Conservation (phyloP, 768 basidiomycete species). For the Saitozyma podzolica region DNA sequence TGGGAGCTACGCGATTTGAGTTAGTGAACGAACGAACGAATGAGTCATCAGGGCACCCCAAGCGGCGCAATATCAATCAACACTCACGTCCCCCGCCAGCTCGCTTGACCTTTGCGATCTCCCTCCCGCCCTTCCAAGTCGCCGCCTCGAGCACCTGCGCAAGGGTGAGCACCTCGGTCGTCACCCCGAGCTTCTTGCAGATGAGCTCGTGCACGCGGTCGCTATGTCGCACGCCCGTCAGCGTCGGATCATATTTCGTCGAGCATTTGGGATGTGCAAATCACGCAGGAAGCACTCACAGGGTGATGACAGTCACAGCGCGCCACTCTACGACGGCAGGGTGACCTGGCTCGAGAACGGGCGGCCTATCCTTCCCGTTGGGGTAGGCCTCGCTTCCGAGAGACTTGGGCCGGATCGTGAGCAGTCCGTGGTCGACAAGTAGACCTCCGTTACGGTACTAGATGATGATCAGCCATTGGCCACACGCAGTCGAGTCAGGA, state of each 20-base stretch:
- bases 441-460: conserved; percentile 90
- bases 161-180: conserved; percentile 63
- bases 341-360: conserved; percentile 66
- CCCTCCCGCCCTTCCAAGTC: conserved; percentile 95
- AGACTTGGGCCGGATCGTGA: conserved; percentile 64
- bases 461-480: neutral
- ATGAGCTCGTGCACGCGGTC: conserved; percentile 77
- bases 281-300: conserved; percentile 59
- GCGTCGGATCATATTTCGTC: neutral
- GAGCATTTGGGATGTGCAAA: conserved; percentile 1
- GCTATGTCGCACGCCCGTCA: conserved; percentile 53
- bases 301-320: conserved; percentile 87
- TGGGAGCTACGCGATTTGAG: conserved; percentile 7
- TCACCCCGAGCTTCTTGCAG: conserved; percentile 61
- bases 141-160: conserved; percentile 91
- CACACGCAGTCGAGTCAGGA: neutral
- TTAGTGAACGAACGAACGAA: too few species aligned
- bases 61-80: too few species aligned
- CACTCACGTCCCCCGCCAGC: conserved; percentile 64
- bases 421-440: conserved; percentile 76
- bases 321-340: conserved; percentile 95
- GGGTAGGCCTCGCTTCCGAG: conserved; percentile 54
- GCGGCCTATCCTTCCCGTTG: conserved; percentile 50
- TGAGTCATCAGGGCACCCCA: too few species aligned
- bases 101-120: conserved; percentile 78